A percentile compares a stretch with the other conserved stretches of the same genome.
These are phyloP conservation scores for Aschersonia sp. DNA, from an alignment of 2,329 filamentous ascomycete species.

Conservation along the genomic window DNA sequence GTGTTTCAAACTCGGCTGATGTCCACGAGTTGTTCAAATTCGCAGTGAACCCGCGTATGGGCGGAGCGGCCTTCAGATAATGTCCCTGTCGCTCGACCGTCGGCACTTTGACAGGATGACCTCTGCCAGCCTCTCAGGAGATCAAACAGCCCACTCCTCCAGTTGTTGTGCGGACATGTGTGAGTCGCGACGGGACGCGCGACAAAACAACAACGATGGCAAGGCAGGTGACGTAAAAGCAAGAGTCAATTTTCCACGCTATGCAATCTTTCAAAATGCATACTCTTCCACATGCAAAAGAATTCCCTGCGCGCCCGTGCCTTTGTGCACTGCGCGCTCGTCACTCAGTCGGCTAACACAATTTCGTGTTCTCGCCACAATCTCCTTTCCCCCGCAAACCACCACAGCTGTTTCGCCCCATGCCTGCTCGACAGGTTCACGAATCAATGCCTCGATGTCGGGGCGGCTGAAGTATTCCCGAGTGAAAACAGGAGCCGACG, in stretches of 20 bases:
- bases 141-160: no score
- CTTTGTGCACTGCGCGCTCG: conserved; percentile 49
- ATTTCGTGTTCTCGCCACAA: conserved; percentile 39
- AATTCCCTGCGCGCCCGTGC: conserved; percentile 48
- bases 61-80: no score
- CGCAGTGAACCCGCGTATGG: no score
- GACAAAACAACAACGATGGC: not conserved
- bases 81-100: no score
- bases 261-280: conserved; percentile 23
- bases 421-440: conserved; percentile 38
- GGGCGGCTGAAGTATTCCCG: conserved; percentile 31
- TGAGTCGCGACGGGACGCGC: no score
- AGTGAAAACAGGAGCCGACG: conserved; percentile 16
- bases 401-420: conserved; percentile 47
- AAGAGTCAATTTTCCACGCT: no score
- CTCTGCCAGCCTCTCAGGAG: no score
- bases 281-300: conserved; percentile 47
- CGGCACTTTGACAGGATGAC: no score
- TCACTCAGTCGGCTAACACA: conserved; percentile 41
- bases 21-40: no score
- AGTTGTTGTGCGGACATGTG: no score
- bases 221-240: not conserved
- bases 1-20: no score
- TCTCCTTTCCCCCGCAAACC: conserved; percentile 41
- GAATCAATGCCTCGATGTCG: conserved; percentile 35